These are phyloP conservation scores for Pontederia crassipes DNA, from an alignment of 176 grass and related monocot genomes.

Conservation along the genomic window DNA sequence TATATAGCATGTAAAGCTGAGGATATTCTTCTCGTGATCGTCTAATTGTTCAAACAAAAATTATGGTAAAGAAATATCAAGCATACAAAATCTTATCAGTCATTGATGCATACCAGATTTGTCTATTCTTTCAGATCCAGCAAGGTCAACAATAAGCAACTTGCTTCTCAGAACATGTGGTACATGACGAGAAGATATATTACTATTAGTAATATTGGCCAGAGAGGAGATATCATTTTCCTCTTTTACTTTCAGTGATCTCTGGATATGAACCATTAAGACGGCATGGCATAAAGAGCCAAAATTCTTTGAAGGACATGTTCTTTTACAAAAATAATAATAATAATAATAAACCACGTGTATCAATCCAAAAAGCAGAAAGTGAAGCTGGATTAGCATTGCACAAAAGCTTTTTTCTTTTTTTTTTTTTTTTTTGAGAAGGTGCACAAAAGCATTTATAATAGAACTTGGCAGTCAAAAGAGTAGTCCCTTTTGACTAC, in stretches of 20 bases:
- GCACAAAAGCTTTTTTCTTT: too few species aligned
- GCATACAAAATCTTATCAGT: not conserved
- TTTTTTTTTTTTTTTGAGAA: too few species aligned
- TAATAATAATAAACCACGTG: not conserved
- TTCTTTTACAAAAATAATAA: not conserved
- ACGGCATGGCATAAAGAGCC: slow-evolving; percentile 54
- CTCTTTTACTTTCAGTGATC: slow-evolving; percentile 53
- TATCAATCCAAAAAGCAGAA: too few species aligned
- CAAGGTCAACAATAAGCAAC: slow-evolving; percentile 93
- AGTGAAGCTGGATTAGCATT: too few species aligned
- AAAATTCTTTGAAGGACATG: not conserved
- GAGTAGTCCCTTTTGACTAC: too few species aligned
- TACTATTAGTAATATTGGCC: slow-evolving; percentile 15
- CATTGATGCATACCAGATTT: slow-evolving; percentile 51
- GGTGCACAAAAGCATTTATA: too few species aligned
- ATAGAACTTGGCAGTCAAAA: too few species aligned
- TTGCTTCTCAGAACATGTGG: slow-evolving; percentile 85
- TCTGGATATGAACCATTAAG: slow-evolving; percentile 72
- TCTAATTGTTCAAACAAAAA: too few species aligned
- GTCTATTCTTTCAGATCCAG: slow-evolving; percentile 90
- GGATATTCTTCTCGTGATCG: too few species aligned
- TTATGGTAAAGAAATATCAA: not conserved
- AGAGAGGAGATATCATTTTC: slow-evolving; percentile 25
- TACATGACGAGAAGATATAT: slow-evolving; percentile 27
- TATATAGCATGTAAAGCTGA: too few species aligned